phyloP scores from a whole-genome alignment of 2,329 filamentous ascomycete genomes.

The Cryphonectria parasitica region DNA sequence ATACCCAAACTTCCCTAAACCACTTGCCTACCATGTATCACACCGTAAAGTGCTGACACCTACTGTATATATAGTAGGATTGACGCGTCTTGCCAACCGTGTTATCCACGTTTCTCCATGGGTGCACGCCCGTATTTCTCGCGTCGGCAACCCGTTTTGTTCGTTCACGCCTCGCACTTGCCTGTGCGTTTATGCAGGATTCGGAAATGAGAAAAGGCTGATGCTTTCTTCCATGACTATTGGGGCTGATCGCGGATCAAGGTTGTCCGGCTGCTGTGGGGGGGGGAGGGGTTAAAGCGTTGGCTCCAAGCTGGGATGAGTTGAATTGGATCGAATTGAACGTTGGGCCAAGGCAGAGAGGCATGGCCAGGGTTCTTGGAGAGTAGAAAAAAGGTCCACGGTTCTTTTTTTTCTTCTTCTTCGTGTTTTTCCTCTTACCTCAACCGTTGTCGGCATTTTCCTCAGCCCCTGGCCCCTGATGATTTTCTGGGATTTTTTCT shows the following conservation, averaged over 20 bases:
- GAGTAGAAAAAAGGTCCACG: neutral
- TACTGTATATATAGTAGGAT: neutral
- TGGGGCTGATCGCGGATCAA: neutral
- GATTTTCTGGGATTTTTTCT: neutral
- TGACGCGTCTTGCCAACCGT: neutral
- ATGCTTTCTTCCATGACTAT: neutral
- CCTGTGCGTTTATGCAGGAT: neutral
- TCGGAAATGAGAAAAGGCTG: slow-evolving; percentile 7
- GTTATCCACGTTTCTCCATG: neutral
- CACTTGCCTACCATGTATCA: neutral
- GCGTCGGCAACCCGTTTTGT: neutral
- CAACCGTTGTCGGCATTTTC: neutral
- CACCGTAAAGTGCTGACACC: too few species aligned
- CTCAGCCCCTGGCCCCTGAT: neutral
- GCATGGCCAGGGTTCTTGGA: neutral
- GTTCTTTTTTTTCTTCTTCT: neutral
- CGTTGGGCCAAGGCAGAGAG: neutral
- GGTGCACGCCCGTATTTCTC: too few species aligned
- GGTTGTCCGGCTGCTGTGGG: neutral
- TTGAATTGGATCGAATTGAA: neutral
- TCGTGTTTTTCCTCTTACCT: too few species aligned
- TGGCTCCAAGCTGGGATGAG: too few species aligned
- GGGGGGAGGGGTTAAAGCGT: too few species aligned
- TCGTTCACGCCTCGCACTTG: neutral
- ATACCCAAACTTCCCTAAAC: neutral